Evolutionary conservation across 106 monocot genomes (phyloP), one percentile per base, ranked within the genome.

Genomic region (Posidonia australis): DNA sequence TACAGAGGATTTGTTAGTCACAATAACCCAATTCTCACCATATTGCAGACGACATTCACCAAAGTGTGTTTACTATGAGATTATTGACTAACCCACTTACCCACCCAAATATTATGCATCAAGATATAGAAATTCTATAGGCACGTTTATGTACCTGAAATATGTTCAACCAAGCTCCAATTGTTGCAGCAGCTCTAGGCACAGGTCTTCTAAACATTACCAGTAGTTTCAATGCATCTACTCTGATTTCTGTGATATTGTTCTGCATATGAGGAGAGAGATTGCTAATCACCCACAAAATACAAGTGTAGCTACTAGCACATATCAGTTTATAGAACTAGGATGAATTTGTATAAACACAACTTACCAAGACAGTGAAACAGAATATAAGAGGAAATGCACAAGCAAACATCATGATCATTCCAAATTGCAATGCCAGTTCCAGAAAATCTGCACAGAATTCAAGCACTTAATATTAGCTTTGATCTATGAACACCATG

Each of bases 361-460:
- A 23, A 61, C 62, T 60, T 71, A 92, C 92, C 84, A 92, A 58
- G 55, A 73, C 64, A 60, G 82, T 88, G 66, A 92, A 92, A 76
- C 88, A 92, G 76, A 92, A 92, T 13, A 88, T 67, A 14, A 83
- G 82, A 67, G 92, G 92, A 47, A 92, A 92, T 72, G 92, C 87
- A 62, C 92, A 92, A 24, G 92, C 92, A 49, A 92, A 92, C 92
- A 92, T 88, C 84, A 88, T 88, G 17, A 82, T 85, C 88, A 88
- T 92, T 29, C 92, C 92, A 80, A 92, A 92, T 70, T 92, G 92
- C 64, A 92, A 64, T 46, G 92, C 88, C 72, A 92, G 68, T 71
- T 92, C 92, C 54, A 92, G 73, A 64, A 80, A 88, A 81, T 92
- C 92, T 92, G 76, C 63, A 75, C 5, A 19, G 1, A 29, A 42